Conservation (phyloP, 441 rosid species). For the Populus tomentosa region DNA sequence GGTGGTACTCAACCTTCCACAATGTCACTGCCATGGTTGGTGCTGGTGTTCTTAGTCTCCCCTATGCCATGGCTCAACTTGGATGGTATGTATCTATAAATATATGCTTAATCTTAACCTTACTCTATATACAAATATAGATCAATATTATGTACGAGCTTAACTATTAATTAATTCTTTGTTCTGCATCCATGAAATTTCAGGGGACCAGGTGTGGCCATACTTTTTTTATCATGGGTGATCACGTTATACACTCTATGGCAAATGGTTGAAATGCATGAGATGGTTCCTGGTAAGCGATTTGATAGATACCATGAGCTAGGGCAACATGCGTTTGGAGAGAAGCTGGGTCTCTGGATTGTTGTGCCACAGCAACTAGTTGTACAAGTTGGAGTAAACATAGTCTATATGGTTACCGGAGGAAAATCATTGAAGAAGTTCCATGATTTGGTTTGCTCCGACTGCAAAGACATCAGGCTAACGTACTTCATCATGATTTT, state of each 20-base stretch:
- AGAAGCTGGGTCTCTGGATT: constrained; percentile 75
- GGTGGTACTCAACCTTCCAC: constrained; percentile 94
- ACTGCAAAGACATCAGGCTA: constrained; percentile 45
- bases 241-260: constrained; percentile 72
- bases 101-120: neutral
- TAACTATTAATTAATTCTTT: neutral
- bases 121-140: neutral
- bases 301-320: constrained; percentile 85
- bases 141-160: neutral
- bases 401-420: constrained; percentile 81
- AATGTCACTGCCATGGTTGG: constrained; percentile 94
- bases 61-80: constrained; percentile 75
- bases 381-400: constrained; percentile 62
- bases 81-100: constrained; percentile 48
- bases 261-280: constrained; percentile 97
- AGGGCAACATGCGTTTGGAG: constrained; percentile 70
- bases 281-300: constrained; percentile 67
- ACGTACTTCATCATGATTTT: constrained; percentile 69
- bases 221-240: constrained; percentile 57
- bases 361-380: constrained; percentile 73
- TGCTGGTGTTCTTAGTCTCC: constrained; percentile 85
- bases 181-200: neutral
- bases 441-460: constrained; percentile 49
- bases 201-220: constrained; percentile 71
- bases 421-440: constrained; percentile 81